Base-by-base conservation (phyloP, 495 filamentous ascomycete genomes). In the Bryoglossum gracile region DNA sequence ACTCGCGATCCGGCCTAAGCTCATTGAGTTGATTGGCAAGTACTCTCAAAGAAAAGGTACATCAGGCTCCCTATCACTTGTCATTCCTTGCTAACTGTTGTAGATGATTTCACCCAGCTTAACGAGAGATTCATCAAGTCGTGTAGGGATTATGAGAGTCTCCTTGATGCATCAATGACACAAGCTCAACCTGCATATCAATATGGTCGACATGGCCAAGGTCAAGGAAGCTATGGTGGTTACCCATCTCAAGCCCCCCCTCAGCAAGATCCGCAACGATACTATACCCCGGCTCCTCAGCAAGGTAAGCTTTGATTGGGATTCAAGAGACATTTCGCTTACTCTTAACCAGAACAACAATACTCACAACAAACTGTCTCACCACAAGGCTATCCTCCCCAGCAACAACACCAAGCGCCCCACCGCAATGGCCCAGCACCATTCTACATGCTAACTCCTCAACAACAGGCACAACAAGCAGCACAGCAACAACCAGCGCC, bases 71-170 rank as follows among this genome's bases (percentile, higher is more conserved):
- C 46, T 17, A 1, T 42, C 11, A 4, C 6, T 18, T 37, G 21
- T 2, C 18, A 13, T 16, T n/a, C 24, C 21, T 38, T 36, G 13
- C 19, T 53, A 40, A 44, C 24, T 33, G 9, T 18, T 38, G 17
- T 51, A 95, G 89, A 98, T 67, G 92, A 98, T 61, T 96, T 98
- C 61, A 95, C 91, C 2, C 89, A 95, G 59, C 76, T 98, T 34
- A 98, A 98, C 62, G 92, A 98, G 58, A 97, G 97, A 64, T 98
- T 98, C 65, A 97, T 98, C 73, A 98, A 98, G 67, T 92, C 92
- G 9, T 81, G 92, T 48, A 78, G 91, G 56, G 92, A 97, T 62
- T 98, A 97, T 64, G 92, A 98, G 65, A 81, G 86, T 22, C 74
- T 98, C n/a, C 72, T 98, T 28, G 92, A 98, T 65, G 83, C 87